Conservation (phyloP, 495 filamentous ascomycete species). For the Wilcoxina mikolae region DNA sequence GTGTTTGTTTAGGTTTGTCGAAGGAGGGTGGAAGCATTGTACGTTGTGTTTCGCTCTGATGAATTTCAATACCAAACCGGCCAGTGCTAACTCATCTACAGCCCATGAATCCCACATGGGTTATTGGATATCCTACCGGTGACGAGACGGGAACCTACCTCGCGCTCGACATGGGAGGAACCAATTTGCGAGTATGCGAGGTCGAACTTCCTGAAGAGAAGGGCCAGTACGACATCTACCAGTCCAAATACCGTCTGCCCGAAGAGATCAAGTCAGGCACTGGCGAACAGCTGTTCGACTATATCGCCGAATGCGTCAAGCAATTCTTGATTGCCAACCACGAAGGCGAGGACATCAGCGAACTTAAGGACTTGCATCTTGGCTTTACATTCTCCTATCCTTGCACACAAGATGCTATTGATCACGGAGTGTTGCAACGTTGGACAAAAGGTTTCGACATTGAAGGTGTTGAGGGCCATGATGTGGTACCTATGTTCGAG, state of each 20-base stretch:
- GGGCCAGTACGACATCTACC: conserved; percentile 96
- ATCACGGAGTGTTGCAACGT: conserved; percentile 86
- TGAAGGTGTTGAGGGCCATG: conserved; percentile 81
- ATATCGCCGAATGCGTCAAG: conserved; percentile 91
- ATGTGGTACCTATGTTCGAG: conserved; percentile 90
- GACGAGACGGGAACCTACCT: conserved; percentile 81
- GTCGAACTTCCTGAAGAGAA: conserved; percentile 78
- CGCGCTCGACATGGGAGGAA: conserved; percentile 95
- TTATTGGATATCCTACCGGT: conserved; percentile 82
- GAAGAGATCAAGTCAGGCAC: conserved; percentile 87
- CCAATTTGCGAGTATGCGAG: conserved; percentile 94
- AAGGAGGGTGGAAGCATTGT: conserved; percentile 88
- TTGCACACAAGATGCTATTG: conserved; percentile 88
- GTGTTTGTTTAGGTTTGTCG: conserved; percentile 46
- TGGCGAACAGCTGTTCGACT: conserved; percentile 88
- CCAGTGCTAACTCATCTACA: conserved; percentile 30
- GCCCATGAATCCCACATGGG: conserved; percentile 99
- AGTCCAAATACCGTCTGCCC: conserved; percentile 95
- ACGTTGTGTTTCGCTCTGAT: conserved; percentile 30
- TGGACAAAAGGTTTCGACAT: conserved; percentile 99
- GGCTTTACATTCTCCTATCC: conserved; percentile 99
- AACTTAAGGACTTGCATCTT: conserved; percentile 55
- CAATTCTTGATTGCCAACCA: conserved; percentile 94
- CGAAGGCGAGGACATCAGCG: conserved; percentile 42
- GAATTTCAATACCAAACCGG: too few relatives aligned